Percentiles rank a stretch among this genome's conserved stretches.
phyloP scores from a whole-genome alignment of 2,329 filamentous ascomycete genomes.

The Sarocladium strictum region DNA sequence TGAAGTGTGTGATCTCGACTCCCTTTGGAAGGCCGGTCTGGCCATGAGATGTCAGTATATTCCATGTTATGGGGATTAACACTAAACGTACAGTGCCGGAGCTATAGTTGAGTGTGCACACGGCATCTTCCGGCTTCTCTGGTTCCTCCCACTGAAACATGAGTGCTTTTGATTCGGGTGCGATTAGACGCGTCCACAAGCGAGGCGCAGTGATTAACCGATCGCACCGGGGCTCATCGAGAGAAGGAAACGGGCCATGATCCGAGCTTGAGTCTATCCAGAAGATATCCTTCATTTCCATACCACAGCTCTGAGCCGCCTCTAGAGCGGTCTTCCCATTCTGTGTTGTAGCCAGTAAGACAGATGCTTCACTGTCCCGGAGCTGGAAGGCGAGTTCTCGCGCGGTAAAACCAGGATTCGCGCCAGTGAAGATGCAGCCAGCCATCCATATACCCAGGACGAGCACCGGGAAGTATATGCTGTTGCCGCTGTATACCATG shows the following conservation, averaged over 20 bases:
- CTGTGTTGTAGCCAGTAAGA: conserved; percentile 57
- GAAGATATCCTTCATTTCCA: conserved; percentile 53
- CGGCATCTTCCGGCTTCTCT: conserved; percentile 41
- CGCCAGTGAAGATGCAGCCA: conserved; percentile 71
- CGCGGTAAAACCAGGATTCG: conserved; percentile 61
- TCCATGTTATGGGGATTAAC: not conserved
- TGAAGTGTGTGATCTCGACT: conserved; percentile 72
- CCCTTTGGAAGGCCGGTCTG: conserved; percentile 76
- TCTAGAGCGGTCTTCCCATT: conserved; percentile 59
- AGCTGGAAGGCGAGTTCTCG: conserved; percentile 73
- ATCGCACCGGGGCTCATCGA: not conserved
- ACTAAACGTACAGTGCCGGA: conserved; percentile 50
- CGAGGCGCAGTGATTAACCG: not conserved
- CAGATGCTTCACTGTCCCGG: conserved; percentile 60
- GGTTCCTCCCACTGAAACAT: conserved; percentile 59
- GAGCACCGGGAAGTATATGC: conserved; percentile 63
- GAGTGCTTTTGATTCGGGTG: conserved; percentile 42
- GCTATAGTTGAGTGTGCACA: conserved; percentile 72
- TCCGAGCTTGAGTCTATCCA: conserved; percentile 36
- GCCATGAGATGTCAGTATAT: not conserved
- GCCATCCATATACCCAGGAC: conserved; percentile 73
- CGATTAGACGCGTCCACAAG: conserved; percentile 60
- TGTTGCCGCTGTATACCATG: conserved; percentile 68
- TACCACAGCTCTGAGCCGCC: conserved; percentile 53
- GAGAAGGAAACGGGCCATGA: not conserved